Evolutionary conservation across 306 rosid species (phyloP).

Genomic region (Lablab purpureus): DNA sequence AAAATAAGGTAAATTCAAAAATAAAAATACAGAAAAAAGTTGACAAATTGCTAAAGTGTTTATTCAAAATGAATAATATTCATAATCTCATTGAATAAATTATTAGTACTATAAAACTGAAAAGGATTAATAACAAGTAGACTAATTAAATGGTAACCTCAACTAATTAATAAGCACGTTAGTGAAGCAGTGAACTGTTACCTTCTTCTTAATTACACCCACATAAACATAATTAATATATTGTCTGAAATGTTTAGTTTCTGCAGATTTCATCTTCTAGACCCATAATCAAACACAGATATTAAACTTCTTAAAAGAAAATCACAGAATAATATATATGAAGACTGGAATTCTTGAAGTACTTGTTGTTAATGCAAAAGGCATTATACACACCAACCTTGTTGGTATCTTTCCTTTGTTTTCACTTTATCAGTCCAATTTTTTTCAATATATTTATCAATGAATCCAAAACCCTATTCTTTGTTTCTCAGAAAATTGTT

Average conservation of each 20-base stretch:
- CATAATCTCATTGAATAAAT: no score
- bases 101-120: slow-evolving; percentile 31
- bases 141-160: slow-evolving; percentile 24
- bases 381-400: slow-evolving; percentile 67
- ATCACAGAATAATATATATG: slow-evolving; percentile 49
- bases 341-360: slow-evolving; percentile 71
- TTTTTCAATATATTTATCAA: not conserved
- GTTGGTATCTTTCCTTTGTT: slow-evolving; percentile 56
- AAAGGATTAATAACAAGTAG: not conserved
- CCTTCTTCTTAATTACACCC: not conserved
- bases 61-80: no score
- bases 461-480: not conserved
- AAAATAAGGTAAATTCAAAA: no score
- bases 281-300: slow-evolving; percentile 2
- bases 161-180: slow-evolving; percentile 4
- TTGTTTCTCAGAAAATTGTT: not conserved
- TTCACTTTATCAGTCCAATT: not conserved
- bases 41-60: no score
- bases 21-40: no score
- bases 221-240: slow-evolving; percentile 32
- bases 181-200: slow-evolving; percentile 23
- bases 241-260: not conserved
- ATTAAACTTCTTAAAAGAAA: not conserved
- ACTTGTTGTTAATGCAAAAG: slow-evolving; percentile 77
- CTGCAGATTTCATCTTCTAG: slow-evolving; percentile 15